A percentile compares a stretch with the other conserved stretches of the same genome.
These are phyloP conservation scores for Xylariaceae sp. DNA, from an alignment of 2,329 filamentous ascomycete genomes.

Conservation along the genomic window DNA sequence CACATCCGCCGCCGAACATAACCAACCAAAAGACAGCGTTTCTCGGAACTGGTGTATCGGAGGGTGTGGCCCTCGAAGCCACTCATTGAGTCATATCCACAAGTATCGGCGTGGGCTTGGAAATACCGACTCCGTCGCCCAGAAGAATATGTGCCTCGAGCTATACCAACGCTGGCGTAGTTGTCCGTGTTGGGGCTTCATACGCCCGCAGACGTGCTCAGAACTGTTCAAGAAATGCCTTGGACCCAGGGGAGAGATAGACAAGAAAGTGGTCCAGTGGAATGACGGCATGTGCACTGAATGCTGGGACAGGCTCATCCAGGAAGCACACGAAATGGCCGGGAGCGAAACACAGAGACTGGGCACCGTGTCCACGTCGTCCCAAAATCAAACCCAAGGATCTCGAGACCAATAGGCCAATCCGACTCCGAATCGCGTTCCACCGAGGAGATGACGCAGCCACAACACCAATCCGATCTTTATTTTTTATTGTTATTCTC, in stretches of 20 bases:
- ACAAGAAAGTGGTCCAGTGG: slow-evolving; percentile 30
- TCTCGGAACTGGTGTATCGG: neutral
- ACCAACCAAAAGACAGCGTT: neutral
- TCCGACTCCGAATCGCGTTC: neutral
- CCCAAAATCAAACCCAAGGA: slow-evolving; percentile 6
- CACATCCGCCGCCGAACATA: too few relatives aligned
- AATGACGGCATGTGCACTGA: slow-evolving; percentile 32
- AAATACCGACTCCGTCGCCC: neutral
- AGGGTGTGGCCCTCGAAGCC: too few relatives aligned
- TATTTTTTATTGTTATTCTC: too few relatives aligned
- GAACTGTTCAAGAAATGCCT: slow-evolving; percentile 30
- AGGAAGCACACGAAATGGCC: slow-evolving; percentile 29
- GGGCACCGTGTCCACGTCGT: slow-evolving; percentile 18
- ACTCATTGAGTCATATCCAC: neutral
- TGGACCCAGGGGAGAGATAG: slow-evolving; percentile 29
- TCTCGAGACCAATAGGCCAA: slow-evolving; percentile 7
- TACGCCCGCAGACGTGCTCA: slow-evolving; percentile 26
- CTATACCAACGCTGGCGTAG: slow-evolving; percentile 31
- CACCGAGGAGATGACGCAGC: neutral
- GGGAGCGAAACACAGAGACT: slow-evolving; percentile 14
- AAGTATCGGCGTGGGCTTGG: neutral
- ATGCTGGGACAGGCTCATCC: slow-evolving; percentile 30
- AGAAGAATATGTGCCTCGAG: slow-evolving; percentile 27
- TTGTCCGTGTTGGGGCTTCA: slow-evolving; percentile 31
- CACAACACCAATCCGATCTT: too few relatives aligned